Conservation (phyloP, 2,329 filamentous ascomycete genomes). For the Achaetomium macrosporum region DNA sequence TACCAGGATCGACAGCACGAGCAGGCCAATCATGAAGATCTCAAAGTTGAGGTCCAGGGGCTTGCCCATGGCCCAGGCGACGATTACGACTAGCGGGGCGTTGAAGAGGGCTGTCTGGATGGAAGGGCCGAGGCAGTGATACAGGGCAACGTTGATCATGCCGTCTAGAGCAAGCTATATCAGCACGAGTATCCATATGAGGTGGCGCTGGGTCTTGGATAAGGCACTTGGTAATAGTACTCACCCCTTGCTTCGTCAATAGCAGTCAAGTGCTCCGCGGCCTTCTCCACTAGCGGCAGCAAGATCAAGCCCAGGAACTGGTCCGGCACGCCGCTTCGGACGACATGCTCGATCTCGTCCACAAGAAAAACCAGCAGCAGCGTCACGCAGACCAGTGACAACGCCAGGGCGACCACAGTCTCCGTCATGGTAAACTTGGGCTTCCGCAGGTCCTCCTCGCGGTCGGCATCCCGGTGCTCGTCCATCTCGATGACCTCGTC, state of each 20-base stretch:
- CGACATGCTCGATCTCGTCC: conserved; percentile 59
- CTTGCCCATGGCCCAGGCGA: conserved; percentile 64
- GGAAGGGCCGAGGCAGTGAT: conserved; percentile 62
- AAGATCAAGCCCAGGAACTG: conserved; percentile 68
- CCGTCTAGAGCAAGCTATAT: conserved; percentile 56
- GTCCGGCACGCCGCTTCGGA: conserved; percentile 50
- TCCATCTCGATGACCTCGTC: conserved; percentile 66
- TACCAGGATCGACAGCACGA: conserved; percentile 74
- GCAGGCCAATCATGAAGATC: conserved; percentile 73
- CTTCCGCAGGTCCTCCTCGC: conserved; percentile 54
- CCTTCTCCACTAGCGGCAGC: conserved; percentile 66
- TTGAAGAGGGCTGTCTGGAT: conserved; percentile 69
- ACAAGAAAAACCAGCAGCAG: conserved; percentile 69
- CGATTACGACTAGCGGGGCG: conserved; percentile 63
- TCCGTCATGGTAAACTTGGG: conserved; percentile 71
- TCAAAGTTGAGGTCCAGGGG: conserved; percentile 81
- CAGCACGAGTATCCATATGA: no score
- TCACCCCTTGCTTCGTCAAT: conserved; percentile 41
- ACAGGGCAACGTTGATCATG: conserved; percentile 70
- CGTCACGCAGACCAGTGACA: conserved; percentile 63
- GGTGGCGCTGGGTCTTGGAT: no score
- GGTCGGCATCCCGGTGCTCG: conserved; percentile 60
- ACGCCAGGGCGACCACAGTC: conserved; percentile 56
- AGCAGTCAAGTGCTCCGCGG: conserved; percentile 66
- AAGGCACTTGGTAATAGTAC: no score